Base-by-base conservation (phyloP, 2,329 filamentous ascomycete genomes). In the Diaporthe citrichinensis region DNA sequence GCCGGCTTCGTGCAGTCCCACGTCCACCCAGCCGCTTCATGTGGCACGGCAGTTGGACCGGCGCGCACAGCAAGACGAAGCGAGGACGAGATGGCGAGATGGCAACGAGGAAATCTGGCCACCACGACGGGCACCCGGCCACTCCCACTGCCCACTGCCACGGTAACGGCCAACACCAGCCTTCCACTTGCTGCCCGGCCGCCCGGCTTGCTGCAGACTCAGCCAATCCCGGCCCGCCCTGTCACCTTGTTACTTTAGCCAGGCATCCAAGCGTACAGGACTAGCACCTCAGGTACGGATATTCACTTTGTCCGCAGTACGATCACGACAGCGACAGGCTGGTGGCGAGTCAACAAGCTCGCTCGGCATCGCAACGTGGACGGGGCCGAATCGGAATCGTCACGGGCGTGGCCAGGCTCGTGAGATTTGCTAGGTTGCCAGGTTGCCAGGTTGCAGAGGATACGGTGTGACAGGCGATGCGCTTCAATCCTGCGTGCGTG, bases 261-360 rank as follows among this genome's bases (percentile, higher is more conserved):
- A n/a, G 65, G 34, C 34, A 69, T 69, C 65, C 65, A 69, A 69
- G 65, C 65, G 65, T 31, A 51, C 65, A 69, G 65, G 23, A 69
- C 34, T 55, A 69, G 65, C 46, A 69, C n/a, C 34, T 34, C 46
- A 53, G 46, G 46, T 39, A 31, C 46, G 65, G 46, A 39, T 53
- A 46, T 39, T 51, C 31, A 68, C 23, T 53, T 69, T 69, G 34
- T 69, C 49, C 49, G 46, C 49, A 25, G 65, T 31, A 25, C 65
- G 23, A 69, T 55, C 51, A 69, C 65, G 65, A 69, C 65, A 55
- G 49, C 49, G 36, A 65, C 34, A 46, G 28, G 58, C 25, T 44
- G 46, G 71, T 73, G 71, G 58, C 71, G 61, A 65, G 71, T 73
- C 71, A 73, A 73, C 71, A 73, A 57, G 51, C 36, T 44, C 36